Conservation (phyloP, 2,329 filamentous ascomycete species). For the Fusarium anthophilum region DNA sequence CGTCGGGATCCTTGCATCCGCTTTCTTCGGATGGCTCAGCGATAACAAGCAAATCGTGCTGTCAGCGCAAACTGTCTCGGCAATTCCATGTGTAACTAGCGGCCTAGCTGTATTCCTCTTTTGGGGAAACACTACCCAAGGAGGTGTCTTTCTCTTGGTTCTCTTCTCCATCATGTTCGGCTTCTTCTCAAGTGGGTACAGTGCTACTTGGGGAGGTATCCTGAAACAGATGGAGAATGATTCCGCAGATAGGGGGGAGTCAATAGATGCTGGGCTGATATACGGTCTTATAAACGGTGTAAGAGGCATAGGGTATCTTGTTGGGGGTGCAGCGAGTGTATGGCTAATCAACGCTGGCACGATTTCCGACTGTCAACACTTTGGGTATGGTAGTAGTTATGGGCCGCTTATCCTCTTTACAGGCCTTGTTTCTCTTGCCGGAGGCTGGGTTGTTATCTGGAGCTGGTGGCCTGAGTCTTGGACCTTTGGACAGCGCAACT, state of each 20-base stretch:
- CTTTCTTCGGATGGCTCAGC: not conserved
- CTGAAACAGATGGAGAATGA: not conserved
- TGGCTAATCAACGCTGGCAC: not conserved
- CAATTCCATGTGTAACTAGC: not conserved
- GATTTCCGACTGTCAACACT: not conserved
- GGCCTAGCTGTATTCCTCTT: not conserved
- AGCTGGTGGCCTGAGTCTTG: not conserved
- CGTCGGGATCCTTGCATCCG: not conserved
- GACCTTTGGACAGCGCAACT: not conserved
- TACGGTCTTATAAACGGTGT: not conserved
- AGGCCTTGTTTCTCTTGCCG: not conserved
- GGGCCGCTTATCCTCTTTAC: not conserved
- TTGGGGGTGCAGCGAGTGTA: not conserved
- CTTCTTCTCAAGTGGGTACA: not conserved
- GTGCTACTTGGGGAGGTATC: not conserved
- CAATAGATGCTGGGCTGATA: not conserved
- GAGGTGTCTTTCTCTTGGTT: not conserved
- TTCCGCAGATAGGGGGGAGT: not conserved
- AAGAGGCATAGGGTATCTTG: not conserved
- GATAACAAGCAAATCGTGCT: not conserved
- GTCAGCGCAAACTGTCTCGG: not conserved
- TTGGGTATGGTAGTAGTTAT: not conserved
- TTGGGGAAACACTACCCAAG: not conserved
- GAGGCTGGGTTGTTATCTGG: not conserved
- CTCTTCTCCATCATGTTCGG: not conserved